Base-by-base conservation (phyloP, 2,329 filamentous ascomycete species). In the Alternaria gaisen region DNA sequence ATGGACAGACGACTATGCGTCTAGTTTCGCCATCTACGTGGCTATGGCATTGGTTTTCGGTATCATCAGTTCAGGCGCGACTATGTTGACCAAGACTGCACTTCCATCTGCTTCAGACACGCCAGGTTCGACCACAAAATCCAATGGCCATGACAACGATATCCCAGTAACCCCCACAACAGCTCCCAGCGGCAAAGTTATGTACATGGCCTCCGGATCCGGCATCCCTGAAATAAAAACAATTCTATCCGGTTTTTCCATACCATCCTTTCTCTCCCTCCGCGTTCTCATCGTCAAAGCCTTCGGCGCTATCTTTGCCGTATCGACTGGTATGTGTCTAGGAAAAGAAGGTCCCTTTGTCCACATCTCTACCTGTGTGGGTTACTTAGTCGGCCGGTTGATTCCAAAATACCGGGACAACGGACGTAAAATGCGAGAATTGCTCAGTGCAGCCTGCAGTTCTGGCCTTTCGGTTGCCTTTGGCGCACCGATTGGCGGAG, bases 181-280 rank as follows among this genome's bases (percentile, higher is more conserved):
- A 3, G 14, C 34, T 14, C 16, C 34, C 14, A 16, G 34, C 16
- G 83, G 81, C 0, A 88, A 87, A 70, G 78, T 74, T 4, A 86
- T 87, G 80, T 88, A 86, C 67, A 85, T 87, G 83, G 85, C 85
- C 4, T 83, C 85, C 34, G 86, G 86, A 6, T 83, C 80, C 60
- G 86, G 86, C 0, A 88, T 88, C 34, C 86, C 86, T 0, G 86
- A 88, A 72, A 87, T 88, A 77, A 88, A 88, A 72, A 87, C 85
- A 2, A 85, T 88, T 40, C 74, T 88, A 3, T 86, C 84, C 4
- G 86, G 86, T n/a, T 88, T 88, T 71, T 83, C 85, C 14, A 87
- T 88, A 44, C 85, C 85, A 1, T 80, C 84, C 46, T 86, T 87
- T 61, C 80, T 88, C 3, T 82, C 83, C 59, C 76, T 86, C 64